A percentile compares a stretch with the other conserved stretches of the same genome.
Conservation (phyloP, 83 land plant genomes). For the Thuja plicata region DNA sequence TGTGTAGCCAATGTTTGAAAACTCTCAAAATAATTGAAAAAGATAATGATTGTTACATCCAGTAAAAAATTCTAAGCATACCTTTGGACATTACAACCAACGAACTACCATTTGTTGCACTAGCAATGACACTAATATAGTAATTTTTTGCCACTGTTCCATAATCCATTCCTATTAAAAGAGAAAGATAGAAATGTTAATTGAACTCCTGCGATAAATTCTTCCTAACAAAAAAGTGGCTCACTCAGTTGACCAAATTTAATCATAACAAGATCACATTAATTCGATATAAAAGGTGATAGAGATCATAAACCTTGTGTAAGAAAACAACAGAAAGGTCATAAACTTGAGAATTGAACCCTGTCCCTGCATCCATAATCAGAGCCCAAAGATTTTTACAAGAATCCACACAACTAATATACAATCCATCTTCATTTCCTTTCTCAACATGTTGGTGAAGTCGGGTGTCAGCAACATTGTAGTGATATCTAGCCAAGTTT, state of each 20-base stretch:
- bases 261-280: neutral
- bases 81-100: no score
- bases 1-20: no score
- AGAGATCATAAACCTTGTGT: slow-evolving; percentile 54
- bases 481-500: slow-evolving; percentile 75
- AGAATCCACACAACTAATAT: slow-evolving; percentile 91
- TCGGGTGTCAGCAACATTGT: slow-evolving; percentile 92
- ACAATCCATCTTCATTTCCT: slow-evolving; percentile 90
- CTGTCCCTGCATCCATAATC: slow-evolving; percentile 92
- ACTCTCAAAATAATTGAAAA: no score
- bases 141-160: slow-evolving; percentile 65
- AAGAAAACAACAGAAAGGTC: slow-evolving; percentile 70
- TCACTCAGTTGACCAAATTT: neutral
- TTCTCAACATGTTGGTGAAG: slow-evolving; percentile 91
- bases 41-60: no score
- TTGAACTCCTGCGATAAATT: neutral
- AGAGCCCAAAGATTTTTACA: slow-evolving; percentile 93
- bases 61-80: no score
- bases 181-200: slow-evolving; percentile 5
- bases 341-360: slow-evolving; percentile 71
- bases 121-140: slow-evolving; percentile 62
- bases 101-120: slow-evolving; percentile 56
- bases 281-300: neutral
- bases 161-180: slow-evolving; percentile 57
- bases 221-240: neutral